Conservation (phyloP, 208 protist genomes). For the Trypanosoma mega region DNA sequence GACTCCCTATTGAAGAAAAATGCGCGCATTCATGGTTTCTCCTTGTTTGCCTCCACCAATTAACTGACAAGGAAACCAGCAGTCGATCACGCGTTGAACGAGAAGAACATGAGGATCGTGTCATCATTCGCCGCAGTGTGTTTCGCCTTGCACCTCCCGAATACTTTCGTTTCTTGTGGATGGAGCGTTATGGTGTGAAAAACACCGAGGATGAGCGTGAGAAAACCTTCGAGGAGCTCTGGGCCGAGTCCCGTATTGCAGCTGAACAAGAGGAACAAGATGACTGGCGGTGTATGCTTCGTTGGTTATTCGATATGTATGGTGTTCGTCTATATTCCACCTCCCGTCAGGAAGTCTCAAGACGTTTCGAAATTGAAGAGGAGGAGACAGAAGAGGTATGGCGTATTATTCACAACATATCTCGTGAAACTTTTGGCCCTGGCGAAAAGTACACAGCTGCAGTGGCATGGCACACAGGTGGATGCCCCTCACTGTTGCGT, state of each 20-base stretch:
- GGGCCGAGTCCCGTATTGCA: constrained; percentile 27
- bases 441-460: constrained; percentile 45
- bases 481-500: constrained; percentile 27
- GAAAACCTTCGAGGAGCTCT: constrained; percentile 37
- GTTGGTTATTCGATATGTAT: constrained; percentile 64
- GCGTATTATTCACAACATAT: constrained; percentile 24
- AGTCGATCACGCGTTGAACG: constrained; percentile 42
- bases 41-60: constrained; percentile 38
- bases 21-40: constrained; percentile 51
- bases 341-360: constrained; percentile 45
- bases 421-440: constrained; percentile 51
- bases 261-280: constrained; percentile 40
- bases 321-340: constrained; percentile 50
- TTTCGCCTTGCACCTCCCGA: constrained; percentile 58
- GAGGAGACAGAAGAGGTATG: constrained; percentile 37
- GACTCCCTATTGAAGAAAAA: constrained; percentile 44
- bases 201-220: constrained; percentile 15
- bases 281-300: constrained; percentile 35
- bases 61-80: constrained; percentile 28
- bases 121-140: constrained; percentile 37
- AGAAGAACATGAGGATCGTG: constrained; percentile 51
- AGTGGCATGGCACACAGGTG: constrained; percentile 37
- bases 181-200: constrained; percentile 41
- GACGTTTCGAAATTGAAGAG: constrained; percentile 55
- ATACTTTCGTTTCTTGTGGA: constrained; percentile 55